Evolutionary conservation across 208 protist genomes (phyloP).

Genomic region (Phytomonas sp.): DNA sequence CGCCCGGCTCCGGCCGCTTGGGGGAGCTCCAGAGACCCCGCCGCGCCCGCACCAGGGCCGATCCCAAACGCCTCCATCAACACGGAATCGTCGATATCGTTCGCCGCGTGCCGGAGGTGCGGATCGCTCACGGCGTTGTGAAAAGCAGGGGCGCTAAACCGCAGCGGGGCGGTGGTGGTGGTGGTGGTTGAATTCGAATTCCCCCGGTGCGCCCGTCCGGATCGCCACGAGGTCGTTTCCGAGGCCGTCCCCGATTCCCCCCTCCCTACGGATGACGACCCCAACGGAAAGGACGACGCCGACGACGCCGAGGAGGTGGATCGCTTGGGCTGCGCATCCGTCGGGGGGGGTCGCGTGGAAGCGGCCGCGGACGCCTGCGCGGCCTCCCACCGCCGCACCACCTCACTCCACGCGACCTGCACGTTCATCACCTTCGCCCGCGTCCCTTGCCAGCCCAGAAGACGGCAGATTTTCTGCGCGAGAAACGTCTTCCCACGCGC

Average conservation of each 20-base stretch:
- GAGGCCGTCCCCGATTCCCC: neutral
- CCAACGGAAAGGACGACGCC: neutral
- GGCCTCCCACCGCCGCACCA: neutral
- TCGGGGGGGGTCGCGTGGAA: neutral
- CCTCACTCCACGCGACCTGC: conserved; percentile 47
- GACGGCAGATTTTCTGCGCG: conserved; percentile 82
- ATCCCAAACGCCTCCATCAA: too few relatives aligned
- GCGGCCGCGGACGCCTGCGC: neutral
- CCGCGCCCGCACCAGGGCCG: too few relatives aligned
- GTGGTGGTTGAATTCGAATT: too few relatives aligned
- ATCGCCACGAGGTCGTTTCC: neutral
- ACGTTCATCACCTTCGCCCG: conserved; percentile 72
- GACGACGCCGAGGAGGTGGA: neutral
- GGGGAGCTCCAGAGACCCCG: too few relatives aligned
- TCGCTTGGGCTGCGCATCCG: neutral
- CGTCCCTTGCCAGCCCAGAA: conserved; percentile 75
- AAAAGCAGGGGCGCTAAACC: conserved; percentile 7
- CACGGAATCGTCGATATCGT: conserved; percentile 3
- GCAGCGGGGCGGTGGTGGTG: neutral
- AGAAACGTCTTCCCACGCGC: conserved; percentile 88
- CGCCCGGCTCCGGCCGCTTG: too few relatives aligned
- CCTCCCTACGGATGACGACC: neutral
- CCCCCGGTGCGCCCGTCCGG: neutral
- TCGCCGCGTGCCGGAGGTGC: neutral
- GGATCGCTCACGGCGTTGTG: too few relatives aligned